These are phyloP conservation scores for Scytalidium sp. DNA, from an alignment of 2,329 filamentous ascomycete genomes.

Conservation along the genomic window DNA sequence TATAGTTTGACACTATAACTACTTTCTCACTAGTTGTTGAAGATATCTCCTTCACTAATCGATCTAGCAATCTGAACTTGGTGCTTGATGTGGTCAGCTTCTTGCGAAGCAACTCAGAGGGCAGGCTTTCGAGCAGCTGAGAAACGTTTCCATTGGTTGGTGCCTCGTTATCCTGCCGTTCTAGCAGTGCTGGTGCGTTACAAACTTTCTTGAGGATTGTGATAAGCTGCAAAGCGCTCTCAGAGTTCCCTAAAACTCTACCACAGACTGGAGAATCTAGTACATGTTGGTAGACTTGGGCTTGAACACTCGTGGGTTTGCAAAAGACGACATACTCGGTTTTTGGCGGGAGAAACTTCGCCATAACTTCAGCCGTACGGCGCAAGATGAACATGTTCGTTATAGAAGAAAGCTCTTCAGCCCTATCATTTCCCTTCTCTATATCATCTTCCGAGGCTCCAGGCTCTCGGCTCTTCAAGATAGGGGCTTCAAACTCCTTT, in stretches of 20 bases:
- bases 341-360: conserved; percentile 85
- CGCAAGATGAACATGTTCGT: conserved; percentile 88
- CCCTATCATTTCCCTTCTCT: conserved; percentile 67
- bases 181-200: conserved; percentile 65
- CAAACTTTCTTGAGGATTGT: conserved; percentile 72
- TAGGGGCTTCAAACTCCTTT: conserved; percentile 92
- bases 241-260: conserved; percentile 56
- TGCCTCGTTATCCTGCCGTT: conserved; percentile 36
- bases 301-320: conserved; percentile 84
- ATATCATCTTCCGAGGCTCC: conserved; percentile 63
- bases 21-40: conserved; percentile 65
- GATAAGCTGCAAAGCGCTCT: conserved; percentile 65
- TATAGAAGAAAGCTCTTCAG: conserved; percentile 84
- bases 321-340: conserved; percentile 94
- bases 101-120: conserved; percentile 48
- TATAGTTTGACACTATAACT: conserved; percentile 75
- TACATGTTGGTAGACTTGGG: conserved; percentile 75
- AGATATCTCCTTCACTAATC: conserved; percentile 58
- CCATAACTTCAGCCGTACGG: conserved; percentile 87
- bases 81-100: conserved; percentile 56
- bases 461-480: conserved; percentile 59
- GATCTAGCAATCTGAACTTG: conserved; percentile 66
- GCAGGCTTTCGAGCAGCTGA: conserved; percentile 49
- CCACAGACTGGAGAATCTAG: conserved; percentile 63
- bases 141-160: conserved; percentile 30